Evolutionary conservation across 345 rosid genomes (phyloP), one percentile per base, ranked within the genome.

Genomic region (Erodium maritimum): DNA sequence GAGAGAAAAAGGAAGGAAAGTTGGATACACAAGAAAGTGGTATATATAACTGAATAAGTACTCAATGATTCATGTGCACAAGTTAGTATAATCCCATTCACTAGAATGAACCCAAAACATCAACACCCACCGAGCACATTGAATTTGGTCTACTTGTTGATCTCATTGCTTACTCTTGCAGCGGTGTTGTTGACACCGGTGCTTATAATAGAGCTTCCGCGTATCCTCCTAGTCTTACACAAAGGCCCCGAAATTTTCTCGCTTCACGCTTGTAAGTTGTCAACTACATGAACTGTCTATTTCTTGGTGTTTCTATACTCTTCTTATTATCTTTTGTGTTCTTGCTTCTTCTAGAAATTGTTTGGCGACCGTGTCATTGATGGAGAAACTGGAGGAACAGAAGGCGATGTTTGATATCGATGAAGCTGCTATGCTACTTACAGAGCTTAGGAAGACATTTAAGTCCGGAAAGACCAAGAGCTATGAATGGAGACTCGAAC

Each of bases 401-500:
- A 66, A 73, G 56, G 54, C 25, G 17, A 37, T 21, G 16, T 79
- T 87, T 61, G 69, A 67, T 37, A 65, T 56, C 14, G 61, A 67
- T 17, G 67, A 77, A 65, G 94, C 89, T 19, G 67, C 75, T n/a
- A 53, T 62, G 60, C 67, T 85, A 17, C 80, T 83, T 14, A 65
- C 71, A 42, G 77, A 83, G 55, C 77, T 83, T 16, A 69, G 82
- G 62, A 59, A 14, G 45, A 82, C 65, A 69, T 87, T 85, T 66
- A 74, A 67, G 56, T 61, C 80, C 0, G 83, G 88, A 14, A 80
- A 66, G 75, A 85, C 97, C 3, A 87, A 60, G 77, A 83, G 81
- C 74, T 87, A 83, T 19, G 86, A 83, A 7, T 90, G 97, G 94
- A 77, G 95, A 62, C 64, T 78, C n/a, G 61, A 83, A 19, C 95